Base-by-base conservation (phyloP, 768 basidiomycete species). In the Chalciporus piperatus region DNA sequence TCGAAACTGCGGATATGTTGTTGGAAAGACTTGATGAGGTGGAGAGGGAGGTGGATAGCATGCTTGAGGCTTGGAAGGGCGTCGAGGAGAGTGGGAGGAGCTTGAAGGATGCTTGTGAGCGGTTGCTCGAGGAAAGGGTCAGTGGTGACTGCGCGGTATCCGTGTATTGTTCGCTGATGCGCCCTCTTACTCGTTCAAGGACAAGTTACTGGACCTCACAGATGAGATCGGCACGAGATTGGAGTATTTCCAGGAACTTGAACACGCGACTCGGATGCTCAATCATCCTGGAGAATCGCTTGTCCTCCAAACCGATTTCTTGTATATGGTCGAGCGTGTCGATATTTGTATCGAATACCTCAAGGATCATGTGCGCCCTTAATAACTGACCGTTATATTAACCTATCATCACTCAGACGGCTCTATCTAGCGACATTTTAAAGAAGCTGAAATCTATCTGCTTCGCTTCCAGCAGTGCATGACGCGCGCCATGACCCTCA, bases 381-480 rank as follows among this genome's bases (percentile, higher is more conserved):
- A 7, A 19, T 25, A 19, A 2, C 14, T 13, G 19, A 10, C 28
- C 17, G 45, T 13, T 9, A 17, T 19, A 17, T 47, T 38, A 2
- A 20, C 13, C 20, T 8, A 11, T 25, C 37, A 2, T 17, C 47
- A 47, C 50, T 56, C 40, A 66, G 17, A 14, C 9, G 19, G 5
- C 22, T 45, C 23, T 27, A 27, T 46, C 16, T 60, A 98, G 94
- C 82, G 92, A 56, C 85, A 94, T 66, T 99, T 86, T 72, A 81
- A 81, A 57, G 97, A 98, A 73, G 85, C 93, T 8, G 93, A 98
- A 60, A 75, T 99, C 17, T 98, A 97, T 67, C 75, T 97, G n/a
- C 78, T 99, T 27, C 85, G 97, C 20, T 98, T 95, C 70, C 96
- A 97, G 63, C 97, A 99, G 70, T 99, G 97, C 67, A 88, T 98